Percentiles rank a stretch among this genome's conserved stretches.
Conservation (phyloP, 345 rosid species). For the Ceriops tagal region DNA sequence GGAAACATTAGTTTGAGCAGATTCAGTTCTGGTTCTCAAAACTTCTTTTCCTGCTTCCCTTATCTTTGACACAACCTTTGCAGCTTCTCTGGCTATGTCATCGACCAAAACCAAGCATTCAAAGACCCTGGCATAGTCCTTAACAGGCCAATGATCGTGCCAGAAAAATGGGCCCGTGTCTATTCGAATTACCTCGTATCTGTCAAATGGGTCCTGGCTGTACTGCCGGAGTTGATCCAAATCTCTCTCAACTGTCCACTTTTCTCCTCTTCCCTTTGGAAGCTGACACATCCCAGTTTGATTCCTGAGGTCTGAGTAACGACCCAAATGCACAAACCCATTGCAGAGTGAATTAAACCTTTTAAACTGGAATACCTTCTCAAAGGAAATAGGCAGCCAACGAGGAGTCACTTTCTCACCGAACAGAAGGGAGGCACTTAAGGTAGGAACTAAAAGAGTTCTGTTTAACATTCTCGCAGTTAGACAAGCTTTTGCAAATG, state of each 20-base stretch:
- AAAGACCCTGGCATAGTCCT: conserved; percentile 78
- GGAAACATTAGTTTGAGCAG: conserved; percentile 2
- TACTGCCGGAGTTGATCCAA: conserved; percentile 57
- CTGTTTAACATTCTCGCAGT: conserved; percentile 82
- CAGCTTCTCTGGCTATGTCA: conserved; percentile 70
- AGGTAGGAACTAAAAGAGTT: conserved; percentile 87
- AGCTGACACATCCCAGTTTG: conserved; percentile 41
- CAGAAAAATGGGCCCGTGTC: conserved; percentile 82
- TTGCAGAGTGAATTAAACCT: conserved; percentile 67
- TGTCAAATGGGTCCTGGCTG: conserved; percentile 40
- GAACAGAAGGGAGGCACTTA: conserved; percentile 80
- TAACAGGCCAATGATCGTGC: conserved; percentile 98
- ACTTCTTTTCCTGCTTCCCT: conserved; percentile 49
- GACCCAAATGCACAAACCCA: conserved; percentile 70
- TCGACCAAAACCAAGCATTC: conserved; percentile 81
- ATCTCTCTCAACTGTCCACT: conserved; percentile 81
- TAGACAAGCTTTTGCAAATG: conserved; percentile 91
- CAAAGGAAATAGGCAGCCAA: conserved; percentile 69
- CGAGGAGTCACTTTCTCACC: conserved; percentile 66
- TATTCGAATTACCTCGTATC: conserved; percentile 58
- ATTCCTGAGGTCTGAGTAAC: conserved; percentile 51
- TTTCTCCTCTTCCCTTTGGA: conserved; percentile 93
- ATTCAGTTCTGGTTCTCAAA: conserved; percentile 19
- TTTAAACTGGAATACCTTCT: conserved; percentile 68
- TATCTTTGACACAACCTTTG: conserved; percentile 67